Base-by-base conservation (phyloP, 352 stramenopile genomes). In the Phytopythium ostracodes region DNA sequence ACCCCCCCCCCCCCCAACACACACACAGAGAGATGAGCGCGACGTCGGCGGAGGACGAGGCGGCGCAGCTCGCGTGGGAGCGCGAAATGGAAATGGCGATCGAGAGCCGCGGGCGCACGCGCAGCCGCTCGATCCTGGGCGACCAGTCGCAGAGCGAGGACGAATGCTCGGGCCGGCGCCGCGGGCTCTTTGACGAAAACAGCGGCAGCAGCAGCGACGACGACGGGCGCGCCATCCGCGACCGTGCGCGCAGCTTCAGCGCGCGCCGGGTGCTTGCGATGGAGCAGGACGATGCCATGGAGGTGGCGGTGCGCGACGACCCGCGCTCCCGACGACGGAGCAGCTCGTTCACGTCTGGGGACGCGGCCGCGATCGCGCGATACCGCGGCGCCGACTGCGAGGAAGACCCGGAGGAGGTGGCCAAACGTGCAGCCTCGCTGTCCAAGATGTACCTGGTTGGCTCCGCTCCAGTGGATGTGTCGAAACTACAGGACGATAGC, bases 391-490 rank as follows among this genome's bases (percentile, higher is more conserved):
- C 55, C 24, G 58, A 67, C 25, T 15, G 47, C 14, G 54, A 64
- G 6, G 63, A 76, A 2, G 65, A 73, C 31, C 72, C 67, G 11
- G 77, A 77, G n/a, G 60, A 77, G 47, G 74, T 89, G 25, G 81
- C 83, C 14, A 84, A 88, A 46, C 72, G 85, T 17, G 86, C 86
- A 0, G 77, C 86, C 1, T 91, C 81, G 42, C 65, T 93, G 8
- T 92, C 84, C 40, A 92, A 92, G 67, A 91, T 95, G 40, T 95
- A 95, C 62, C 51, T 95, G 47, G 86, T 87, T 5, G 86, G 86
- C 0, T 95, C 86, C 5, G 81, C 81, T 12, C 86, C 86, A 5
- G 86, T 95, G 18, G 86, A 95, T 49, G 79, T 93, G 24, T 89
- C 79, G 3, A 89, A 90, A 50, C 60, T 92, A 22, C 84, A 91